A percentile compares a stretch with the other conserved stretches of the same genome.
Evolutionary conservation across 2,329 filamentous ascomycete species (phyloP).

Genomic region (Penicillium polonicum): DNA sequence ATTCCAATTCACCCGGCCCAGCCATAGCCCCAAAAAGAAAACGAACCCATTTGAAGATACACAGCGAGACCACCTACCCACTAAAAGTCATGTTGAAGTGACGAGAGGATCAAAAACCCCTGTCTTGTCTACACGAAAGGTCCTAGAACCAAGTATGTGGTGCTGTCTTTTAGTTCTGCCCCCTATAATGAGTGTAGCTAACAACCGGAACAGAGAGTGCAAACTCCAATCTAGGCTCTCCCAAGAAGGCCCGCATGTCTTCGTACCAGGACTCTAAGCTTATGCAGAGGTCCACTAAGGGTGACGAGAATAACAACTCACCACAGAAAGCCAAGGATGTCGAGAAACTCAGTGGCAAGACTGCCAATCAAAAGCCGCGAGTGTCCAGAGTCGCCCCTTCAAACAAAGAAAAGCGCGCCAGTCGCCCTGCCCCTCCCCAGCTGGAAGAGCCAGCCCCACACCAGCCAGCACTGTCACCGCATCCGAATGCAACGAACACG

Average conservation of each 20-base stretch:
- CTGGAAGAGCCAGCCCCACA: conserved; percentile 2
- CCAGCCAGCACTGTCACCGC: not conserved
- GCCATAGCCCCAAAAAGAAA: conserved; percentile 18
- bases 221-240: conserved; percentile 46
- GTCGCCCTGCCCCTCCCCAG: conserved; percentile 9
- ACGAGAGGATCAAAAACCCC: conserved; percentile 16
- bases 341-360: conserved; percentile 8
- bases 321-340: conserved; percentile 17
- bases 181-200: conserved; percentile 8
- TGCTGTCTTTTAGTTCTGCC: not conserved
- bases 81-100: conserved; percentile 17
- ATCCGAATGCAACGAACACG: conserved; percentile 10
- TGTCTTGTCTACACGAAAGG: conserved; percentile 31
- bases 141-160: conserved; percentile 45
- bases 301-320: conserved; percentile 19
- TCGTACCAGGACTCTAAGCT: conserved; percentile 19
- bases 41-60: conserved; percentile 8
- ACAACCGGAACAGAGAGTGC: conserved; percentile 44
- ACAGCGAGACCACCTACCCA: conserved; percentile 13
- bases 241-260: conserved; percentile 27
- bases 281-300: not conserved
- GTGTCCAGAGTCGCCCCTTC: conserved; percentile 4
- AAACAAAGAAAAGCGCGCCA: conserved; percentile 17
- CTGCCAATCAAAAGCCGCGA: conserved; percentile 12
- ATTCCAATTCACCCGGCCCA: conserved; percentile 36